Conservation (phyloP, 2,329 filamentous ascomycete species). For the Penicillium sp. region DNA sequence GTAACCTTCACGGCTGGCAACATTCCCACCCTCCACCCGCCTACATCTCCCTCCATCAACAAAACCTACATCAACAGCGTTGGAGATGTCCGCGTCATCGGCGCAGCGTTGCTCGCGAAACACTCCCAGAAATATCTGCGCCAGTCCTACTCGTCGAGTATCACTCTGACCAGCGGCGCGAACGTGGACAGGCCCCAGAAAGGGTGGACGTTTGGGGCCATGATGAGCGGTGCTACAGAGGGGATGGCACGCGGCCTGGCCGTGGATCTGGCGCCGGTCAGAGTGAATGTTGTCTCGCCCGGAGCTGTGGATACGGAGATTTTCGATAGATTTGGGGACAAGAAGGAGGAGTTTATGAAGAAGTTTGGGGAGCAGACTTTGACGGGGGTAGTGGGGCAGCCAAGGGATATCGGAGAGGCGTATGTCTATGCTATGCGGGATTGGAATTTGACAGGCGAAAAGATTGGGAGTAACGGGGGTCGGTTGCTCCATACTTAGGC, state of each 20-base stretch:
- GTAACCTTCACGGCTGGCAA: not conserved
- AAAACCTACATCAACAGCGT: not conserved
- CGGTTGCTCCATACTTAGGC: too few relatives aligned
- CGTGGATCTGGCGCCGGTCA: slow-evolving; percentile 3
- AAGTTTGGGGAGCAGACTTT: too few relatives aligned
- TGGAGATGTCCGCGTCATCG: not conserved
- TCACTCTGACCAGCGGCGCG: not conserved
- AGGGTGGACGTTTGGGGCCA: not conserved
- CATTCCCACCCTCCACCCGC: not conserved
- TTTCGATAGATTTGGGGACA: too few relatives aligned
- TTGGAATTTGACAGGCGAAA: too few relatives aligned
- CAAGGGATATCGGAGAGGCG: too few relatives aligned
- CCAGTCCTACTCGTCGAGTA: not conserved
- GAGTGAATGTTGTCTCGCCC: slow-evolving; percentile 5
- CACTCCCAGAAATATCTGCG: not conserved
- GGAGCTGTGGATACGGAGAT: slow-evolving; percentile 1
- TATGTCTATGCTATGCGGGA: too few relatives aligned
- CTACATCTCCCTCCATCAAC: not conserved
- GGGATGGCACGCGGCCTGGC: not conserved
- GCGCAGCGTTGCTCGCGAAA: not conserved
- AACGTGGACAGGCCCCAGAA: not conserved
- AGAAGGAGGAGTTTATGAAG: too few relatives aligned
- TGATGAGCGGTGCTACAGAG: not conserved
- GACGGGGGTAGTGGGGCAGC: too few relatives aligned
- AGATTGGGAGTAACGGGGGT: too few relatives aligned